Percentiles rank a stretch among this genome's conserved stretches.
Evolutionary conservation across 140 eudicot genomes (phyloP).

Genomic region (Senecio squalidus): DNA sequence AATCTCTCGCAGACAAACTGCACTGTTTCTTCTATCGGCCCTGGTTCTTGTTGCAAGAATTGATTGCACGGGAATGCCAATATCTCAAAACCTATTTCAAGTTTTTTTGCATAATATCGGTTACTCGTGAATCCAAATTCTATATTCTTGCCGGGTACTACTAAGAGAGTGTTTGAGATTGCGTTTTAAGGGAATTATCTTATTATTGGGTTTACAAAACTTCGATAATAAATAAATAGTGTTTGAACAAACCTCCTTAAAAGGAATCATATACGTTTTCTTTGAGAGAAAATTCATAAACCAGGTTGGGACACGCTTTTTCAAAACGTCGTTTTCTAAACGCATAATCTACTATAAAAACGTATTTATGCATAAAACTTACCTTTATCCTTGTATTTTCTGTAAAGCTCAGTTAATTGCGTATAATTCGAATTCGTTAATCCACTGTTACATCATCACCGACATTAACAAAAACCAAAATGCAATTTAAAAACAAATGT

Average conservation of each 20-base stretch:
- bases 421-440: slow-evolving; percentile 48
- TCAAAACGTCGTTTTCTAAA: too few relatives aligned
- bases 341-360: too few relatives aligned
- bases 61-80: slow-evolving; percentile 77
- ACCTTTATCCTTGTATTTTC: slow-evolving; percentile 54
- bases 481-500: neutral
- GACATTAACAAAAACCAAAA: slow-evolving; percentile 2
- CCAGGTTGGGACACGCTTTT: too few relatives aligned
- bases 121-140: too few relatives aligned
- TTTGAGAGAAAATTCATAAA: neutral
- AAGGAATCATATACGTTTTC: too few relatives aligned
- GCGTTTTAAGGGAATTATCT: too few relatives aligned
- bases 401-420: slow-evolving; percentile 49
- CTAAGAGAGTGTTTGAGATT: too few relatives aligned
- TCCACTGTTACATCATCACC: slow-evolving; percentile 38
- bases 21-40: slow-evolving; percentile 38
- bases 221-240: too few relatives aligned
- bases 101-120: neutral
- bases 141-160: too few relatives aligned
- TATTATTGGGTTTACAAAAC: too few relatives aligned
- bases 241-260: too few relatives aligned
- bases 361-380: neutral
- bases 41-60: slow-evolving; percentile 63
- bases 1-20: slow-evolving; percentile 57
- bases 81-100: slow-evolving; percentile 50